Percentiles rank a stretch among this genome's conserved stretches.
These are phyloP conservation scores for Gardenia jasminoides DNA, from an alignment of 257 asterid species.

Conservation along the genomic window DNA sequence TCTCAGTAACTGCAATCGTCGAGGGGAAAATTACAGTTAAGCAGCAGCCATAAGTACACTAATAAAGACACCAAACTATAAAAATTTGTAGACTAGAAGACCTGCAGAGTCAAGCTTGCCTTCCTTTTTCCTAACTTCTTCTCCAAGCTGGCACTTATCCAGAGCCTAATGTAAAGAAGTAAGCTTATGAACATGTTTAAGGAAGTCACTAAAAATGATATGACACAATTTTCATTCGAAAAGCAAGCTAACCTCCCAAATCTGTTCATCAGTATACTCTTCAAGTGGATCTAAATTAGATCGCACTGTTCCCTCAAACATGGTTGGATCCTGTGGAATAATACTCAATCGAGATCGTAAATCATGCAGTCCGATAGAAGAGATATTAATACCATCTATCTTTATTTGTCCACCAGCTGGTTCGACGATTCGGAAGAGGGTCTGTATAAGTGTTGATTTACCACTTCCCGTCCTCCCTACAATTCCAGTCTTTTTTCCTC, in stretches of 20 bases:
- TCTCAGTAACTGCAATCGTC: conserved; percentile 57
- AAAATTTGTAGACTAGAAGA: conserved; percentile 20
- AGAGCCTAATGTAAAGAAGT: conserved; percentile 50
- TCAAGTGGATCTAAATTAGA: conserved; percentile 83
- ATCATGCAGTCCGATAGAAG: conserved; percentile 77
- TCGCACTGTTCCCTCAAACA: conserved; percentile 91
- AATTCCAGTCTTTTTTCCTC: conserved; percentile 80
- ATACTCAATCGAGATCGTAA: conserved; percentile 77
- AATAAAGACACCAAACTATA: neutral
- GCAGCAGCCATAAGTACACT: too few relatives aligned
- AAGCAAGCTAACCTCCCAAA: conserved; percentile 75
- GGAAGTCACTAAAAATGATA: neutral
- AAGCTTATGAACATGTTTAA: neutral
- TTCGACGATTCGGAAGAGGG: conserved; percentile 84
- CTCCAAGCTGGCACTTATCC: conserved; percentile 95
- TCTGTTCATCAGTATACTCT: conserved; percentile 73
- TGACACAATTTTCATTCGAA: neutral
- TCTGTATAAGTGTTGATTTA: conserved; percentile 88
- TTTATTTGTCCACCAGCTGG: conserved; percentile 63
- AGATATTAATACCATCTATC: conserved; percentile 65
- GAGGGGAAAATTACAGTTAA: neutral
- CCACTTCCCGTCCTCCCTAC: conserved; percentile 99
- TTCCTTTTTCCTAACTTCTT: conserved; percentile 73
- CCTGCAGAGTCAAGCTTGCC: conserved; percentile 82
- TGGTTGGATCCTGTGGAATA: conserved; percentile 97